Evolutionary conservation across 2,329 filamentous ascomycete genomes (phyloP).

Genomic region (Diatrype stigma): DNA sequence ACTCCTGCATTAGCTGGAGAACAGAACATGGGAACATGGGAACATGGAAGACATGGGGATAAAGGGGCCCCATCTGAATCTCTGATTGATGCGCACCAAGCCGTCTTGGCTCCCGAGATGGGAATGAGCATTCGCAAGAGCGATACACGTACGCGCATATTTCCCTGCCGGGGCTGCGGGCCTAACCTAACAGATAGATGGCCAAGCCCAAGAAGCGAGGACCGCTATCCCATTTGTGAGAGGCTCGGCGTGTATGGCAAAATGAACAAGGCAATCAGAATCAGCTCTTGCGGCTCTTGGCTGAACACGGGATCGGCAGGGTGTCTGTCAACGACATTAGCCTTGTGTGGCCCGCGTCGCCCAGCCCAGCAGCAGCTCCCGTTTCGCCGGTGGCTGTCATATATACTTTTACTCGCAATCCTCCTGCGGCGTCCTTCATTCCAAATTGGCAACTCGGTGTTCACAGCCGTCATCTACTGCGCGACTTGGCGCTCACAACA

Average conservation of each 20-base stretch:
- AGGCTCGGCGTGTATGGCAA: neutral
- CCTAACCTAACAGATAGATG: neutral
- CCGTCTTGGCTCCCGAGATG: constrained; percentile 1
- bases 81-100: neutral
- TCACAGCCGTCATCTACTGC: neutral
- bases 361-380: neutral
- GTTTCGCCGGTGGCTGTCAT: neutral
- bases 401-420: neutral
- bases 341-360: neutral
- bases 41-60: too few relatives aligned
- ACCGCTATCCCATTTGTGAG: neutral
- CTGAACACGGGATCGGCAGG: constrained; percentile 1
- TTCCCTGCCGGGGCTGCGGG: neutral
- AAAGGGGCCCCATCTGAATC: neutral
- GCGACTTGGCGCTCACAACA: neutral
- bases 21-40: neutral
- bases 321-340: neutral
- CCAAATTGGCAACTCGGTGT: neutral
- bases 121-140: neutral
- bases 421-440: neutral
- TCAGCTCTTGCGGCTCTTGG: constrained; percentile 1
- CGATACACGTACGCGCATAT: neutral
- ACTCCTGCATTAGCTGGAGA: constrained; percentile 1
- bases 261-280: neutral
- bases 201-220: neutral